Base-by-base conservation (phyloP, 495 filamentous ascomycete species). In the Penicillium lividum region DNA sequence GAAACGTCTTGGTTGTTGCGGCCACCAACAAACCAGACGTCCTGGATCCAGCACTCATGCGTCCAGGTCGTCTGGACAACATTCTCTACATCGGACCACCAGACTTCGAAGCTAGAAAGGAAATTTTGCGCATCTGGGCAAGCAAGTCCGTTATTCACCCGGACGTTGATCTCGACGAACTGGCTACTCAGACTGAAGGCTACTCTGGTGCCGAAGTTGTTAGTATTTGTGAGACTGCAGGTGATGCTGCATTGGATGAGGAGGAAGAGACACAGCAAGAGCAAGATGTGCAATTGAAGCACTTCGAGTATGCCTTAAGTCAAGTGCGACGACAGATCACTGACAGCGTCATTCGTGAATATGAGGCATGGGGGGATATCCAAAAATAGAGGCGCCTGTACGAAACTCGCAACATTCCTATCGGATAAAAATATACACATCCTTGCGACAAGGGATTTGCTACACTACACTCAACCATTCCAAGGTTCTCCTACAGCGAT, bases 1-100 rank as follows among this genome's bases (percentile, higher is more conserved):
- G 87, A 55, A 90, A 88, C 53, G 92, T 98, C 3, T 82, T 93
- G 50, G 87, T 98, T 11, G 82, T 98, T n/a, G 94, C 92, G 4
- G 94, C 94, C 0, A 98, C 94, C 10, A 98, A 98, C 69, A 86
- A 89, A 51, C 94, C 94, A 0, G 90, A 96, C 64, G 72, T 77
- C 1, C 80, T 98, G 13, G 94, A 98, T 68, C 84, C 88, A 6
- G 94, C 94, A 10, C 77, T 98, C 40, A 85, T 96, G 64, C 86
- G 94, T 10, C 90, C 92, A 4, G 94, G 94, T 5, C 82, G 94
- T 30, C 87, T 98, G 68, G 92, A 96, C 67, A 85, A 89, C 59
- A 81, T 93, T n/a, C 82, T 97, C 53, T 97, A 96, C 63, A 92
- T 98, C 33, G 88, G 89, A 0, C 87, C 91, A 30, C 94, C 94